phyloP scores from a whole-genome alignment of 345 rosid genomes.

The Noccaea caerulescens region DNA sequence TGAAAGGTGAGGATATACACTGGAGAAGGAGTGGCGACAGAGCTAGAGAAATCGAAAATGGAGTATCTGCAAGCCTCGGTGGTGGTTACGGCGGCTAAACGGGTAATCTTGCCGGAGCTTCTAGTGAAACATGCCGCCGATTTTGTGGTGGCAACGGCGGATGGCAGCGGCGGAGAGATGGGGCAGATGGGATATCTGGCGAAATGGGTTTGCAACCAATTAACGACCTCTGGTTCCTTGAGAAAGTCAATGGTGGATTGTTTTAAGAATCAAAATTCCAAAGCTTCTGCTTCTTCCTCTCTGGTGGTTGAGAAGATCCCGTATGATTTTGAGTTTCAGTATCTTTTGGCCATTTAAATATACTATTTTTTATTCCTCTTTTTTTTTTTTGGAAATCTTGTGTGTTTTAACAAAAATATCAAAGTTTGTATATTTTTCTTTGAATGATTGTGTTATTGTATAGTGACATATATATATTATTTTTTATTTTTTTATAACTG shows the following conservation, averaged over 20 bases:
- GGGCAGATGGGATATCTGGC: conserved; percentile 59
- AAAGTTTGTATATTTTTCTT: conserved; percentile 12
- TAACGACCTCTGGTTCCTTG: conserved; percentile 79
- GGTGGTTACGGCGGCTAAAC: conserved; percentile 60
- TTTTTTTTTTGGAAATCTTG: background rate
- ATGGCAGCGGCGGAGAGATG: conserved; percentile 34
- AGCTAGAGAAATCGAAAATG: conserved; percentile 83
- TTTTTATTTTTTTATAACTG: too few species aligned
- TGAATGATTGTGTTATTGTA: conserved; percentile 12
- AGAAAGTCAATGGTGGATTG: conserved; percentile 93
- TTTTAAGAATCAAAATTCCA: conserved; percentile 60
- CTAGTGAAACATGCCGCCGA: conserved; percentile 60
- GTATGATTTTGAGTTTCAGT: conserved; percentile 86
- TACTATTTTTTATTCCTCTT: background rate
- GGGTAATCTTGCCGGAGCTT: conserved; percentile 78
- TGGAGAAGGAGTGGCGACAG: conserved; percentile 62
- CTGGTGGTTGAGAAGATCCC: conserved; percentile 68
- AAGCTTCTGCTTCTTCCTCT: conserved; percentile 44
- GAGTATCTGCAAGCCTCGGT: conserved; percentile 89
- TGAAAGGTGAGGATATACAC: conserved; percentile 80
- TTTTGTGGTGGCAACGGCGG: conserved; percentile 49
- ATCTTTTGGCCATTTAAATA: conserved; percentile 67
- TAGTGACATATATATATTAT: background rate
- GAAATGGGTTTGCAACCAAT: conserved; percentile 91
- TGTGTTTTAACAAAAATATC: conserved; percentile 21